Percentiles rank a stretch among this genome's conserved stretches.
Evolutionary conservation across 129 eudicot genomes (phyloP).

Genomic region (Ambrosia artemisiifolia): DNA sequence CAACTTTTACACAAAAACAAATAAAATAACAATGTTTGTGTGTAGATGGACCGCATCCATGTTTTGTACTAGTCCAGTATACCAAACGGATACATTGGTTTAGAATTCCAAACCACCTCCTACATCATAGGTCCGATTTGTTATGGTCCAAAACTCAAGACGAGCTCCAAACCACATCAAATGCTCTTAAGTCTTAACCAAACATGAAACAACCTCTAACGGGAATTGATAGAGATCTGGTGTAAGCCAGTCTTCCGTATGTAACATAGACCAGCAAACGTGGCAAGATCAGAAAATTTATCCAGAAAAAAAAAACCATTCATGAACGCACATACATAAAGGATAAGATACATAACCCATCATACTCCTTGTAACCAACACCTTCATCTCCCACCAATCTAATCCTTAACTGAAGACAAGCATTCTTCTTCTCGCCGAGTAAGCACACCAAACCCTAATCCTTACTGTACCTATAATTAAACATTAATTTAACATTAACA

Average conservation of each 20-base stretch:
- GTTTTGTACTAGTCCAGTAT: too few species aligned
- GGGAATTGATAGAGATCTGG: conserved; percentile 19
- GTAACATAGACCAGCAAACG: conserved; percentile 21
- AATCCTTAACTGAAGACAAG: conserved; percentile 22
- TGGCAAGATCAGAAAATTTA: conserved; percentile 28
- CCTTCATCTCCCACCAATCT: conserved; percentile 9
- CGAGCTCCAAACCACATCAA: too few species aligned
- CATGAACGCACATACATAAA: conserved; percentile 13
- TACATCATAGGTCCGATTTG: too few species aligned
- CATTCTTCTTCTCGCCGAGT: conserved; percentile 24
- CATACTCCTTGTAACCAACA: not conserved
- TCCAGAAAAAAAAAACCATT: conserved; percentile 15
- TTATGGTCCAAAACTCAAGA: too few species aligned
- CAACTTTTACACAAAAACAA: too few species aligned
- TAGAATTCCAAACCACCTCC: too few species aligned
- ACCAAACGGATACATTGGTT: too few species aligned
- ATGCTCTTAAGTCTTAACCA: too few species aligned
- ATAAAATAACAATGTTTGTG: too few species aligned
- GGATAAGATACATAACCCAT: conserved; percentile 27
- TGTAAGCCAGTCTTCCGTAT: not conserved
- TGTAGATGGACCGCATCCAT: too few species aligned
- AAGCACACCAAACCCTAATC: conserved; percentile 35
- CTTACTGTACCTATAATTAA: not conserved
- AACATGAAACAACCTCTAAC: too few species aligned
- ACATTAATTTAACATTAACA: not conserved